Conservation (phyloP, 352 stramenopile genomes). For the Globisporangium radiosum region DNA sequence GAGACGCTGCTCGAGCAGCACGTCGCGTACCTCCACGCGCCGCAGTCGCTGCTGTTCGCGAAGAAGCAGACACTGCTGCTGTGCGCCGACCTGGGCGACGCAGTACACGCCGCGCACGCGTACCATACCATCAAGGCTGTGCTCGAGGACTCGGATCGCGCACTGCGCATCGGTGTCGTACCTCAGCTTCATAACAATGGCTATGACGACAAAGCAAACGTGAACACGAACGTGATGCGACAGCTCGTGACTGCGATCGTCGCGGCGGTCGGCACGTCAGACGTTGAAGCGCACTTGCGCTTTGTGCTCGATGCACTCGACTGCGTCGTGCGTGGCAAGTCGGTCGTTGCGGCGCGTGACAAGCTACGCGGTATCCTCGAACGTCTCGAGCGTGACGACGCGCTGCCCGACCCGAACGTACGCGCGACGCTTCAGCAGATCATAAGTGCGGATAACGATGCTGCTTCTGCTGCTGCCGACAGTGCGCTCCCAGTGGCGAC, state of each 20-base stretch:
- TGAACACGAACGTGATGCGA: conserved; percentile 7
- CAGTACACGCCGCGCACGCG: conserved; percentile 43
- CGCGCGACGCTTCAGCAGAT: conserved; percentile 20
- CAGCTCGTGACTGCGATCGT: conserved; percentile 42
- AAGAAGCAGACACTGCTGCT: conserved; percentile 80
- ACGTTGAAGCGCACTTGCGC: conserved; percentile 41
- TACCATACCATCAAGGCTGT: conserved; percentile 54
- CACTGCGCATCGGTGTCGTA: conserved; percentile 54
- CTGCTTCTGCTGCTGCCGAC: not conserved
- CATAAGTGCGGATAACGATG: not conserved
- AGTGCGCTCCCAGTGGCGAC: conserved; percentile 15
- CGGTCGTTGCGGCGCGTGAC: conserved; percentile 30
- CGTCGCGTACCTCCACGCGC: conserved; percentile 56
- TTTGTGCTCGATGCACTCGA: conserved; percentile 49
- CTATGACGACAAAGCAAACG: not conserved
- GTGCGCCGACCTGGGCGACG: conserved; percentile 40
- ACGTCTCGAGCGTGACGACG: conserved; percentile 17
- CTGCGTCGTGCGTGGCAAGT: conserved; percentile 52
- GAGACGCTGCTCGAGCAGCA: conserved; percentile 36
- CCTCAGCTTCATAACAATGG: conserved; percentile 23
- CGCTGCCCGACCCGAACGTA: not conserved
- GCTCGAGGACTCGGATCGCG: conserved; percentile 58
- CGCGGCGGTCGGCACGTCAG: conserved; percentile 39
- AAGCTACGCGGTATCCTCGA: conserved; percentile 47
- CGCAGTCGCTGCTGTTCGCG: conserved; percentile 28